These are phyloP conservation scores for Suillus brevipes DNA, from an alignment of 768 basidiomycete genomes.

Conservation along the genomic window DNA sequence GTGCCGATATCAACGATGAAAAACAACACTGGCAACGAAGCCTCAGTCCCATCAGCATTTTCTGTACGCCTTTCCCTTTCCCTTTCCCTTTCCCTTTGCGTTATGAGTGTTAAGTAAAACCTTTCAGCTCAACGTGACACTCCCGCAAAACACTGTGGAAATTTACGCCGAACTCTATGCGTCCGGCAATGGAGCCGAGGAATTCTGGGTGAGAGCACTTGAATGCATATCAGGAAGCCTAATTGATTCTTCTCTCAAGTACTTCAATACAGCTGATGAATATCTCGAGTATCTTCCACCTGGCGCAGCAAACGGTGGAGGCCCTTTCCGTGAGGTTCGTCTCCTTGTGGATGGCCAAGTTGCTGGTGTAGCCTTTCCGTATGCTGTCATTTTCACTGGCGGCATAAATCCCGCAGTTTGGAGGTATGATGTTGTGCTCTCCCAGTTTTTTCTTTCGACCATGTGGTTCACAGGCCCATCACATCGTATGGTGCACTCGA, in stretches of 20 bases:
- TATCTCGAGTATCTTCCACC: slow-evolving; percentile 56
- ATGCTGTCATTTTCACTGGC: slow-evolving; percentile 68
- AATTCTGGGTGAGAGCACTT: slow-evolving; percentile 66
- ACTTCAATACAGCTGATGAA: slow-evolving; percentile 63
- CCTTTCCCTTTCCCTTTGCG: not conserved
- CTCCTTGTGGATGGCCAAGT: slow-evolving; percentile 55
- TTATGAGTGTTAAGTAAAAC: not conserved
- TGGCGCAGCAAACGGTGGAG: slow-evolving; percentile 45
- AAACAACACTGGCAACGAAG: slow-evolving; percentile 67
- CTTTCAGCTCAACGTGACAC: slow-evolving; percentile 59
- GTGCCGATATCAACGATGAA: slow-evolving; percentile 68
- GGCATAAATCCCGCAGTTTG: slow-evolving; percentile 69
- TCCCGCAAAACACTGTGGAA: slow-evolving; percentile 68
- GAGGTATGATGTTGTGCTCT: slow-evolving; percentile 38
- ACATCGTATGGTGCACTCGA: slow-evolving; percentile 76
- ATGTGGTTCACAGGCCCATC: slow-evolving; percentile 51
- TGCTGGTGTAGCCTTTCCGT: slow-evolving; percentile 60
- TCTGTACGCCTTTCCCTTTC: slow-evolving; percentile 43
- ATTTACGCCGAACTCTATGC: slow-evolving; percentile 73
- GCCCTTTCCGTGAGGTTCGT: slow-evolving; percentile 65
- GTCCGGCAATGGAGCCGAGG: slow-evolving; percentile 64
- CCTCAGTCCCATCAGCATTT: slow-evolving; percentile 72
- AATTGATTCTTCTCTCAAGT: slow-evolving; percentile 40
- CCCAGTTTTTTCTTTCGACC: not conserved
- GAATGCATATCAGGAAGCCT: not conserved